Evolutionary conservation across 1,284 basidiomycete genomes (phyloP), one percentile per base, ranked within the genome.

Genomic region (Phellinidium pouzarii): DNA sequence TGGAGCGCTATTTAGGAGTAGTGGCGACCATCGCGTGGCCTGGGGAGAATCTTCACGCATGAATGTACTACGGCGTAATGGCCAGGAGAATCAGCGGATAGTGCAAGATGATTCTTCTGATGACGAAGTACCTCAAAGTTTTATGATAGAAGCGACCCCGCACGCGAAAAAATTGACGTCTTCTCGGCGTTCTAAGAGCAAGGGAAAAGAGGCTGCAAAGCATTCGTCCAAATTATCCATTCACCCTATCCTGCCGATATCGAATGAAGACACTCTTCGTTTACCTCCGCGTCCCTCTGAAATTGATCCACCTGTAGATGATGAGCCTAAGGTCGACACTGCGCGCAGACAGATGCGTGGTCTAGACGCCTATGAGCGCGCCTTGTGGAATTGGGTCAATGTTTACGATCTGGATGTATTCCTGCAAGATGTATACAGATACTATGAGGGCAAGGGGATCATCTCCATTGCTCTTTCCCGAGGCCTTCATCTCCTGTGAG

Each of bases 331-430:
- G 20, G 25, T 25, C 8, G 40, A 57, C 23, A 23, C 23, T 11
- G 44, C 47, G 22, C 55, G 48, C 25, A 57, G 72, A 58, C 73
- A 71, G 51, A 78, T 84, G 76, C 75, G 79, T 44, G 88, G 90
- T 2, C 65, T 94, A 53, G 87, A 91, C 62, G 83, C 82, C 12
- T 86, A 91, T 65, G 92, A 97, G 67, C 83, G 83, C 59, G 95
- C 95, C 0, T 66, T 98, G 41, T 99, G 96, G 96, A 88, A 91
- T 58, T 99, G 96, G 96, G 92, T 96, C 57, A 99, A 99, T 65
- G 91, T 98, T 6, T 91, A 92, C 64, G 95, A 99, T 65, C 77
- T 99, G 37, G 95, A 99, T 64, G 84, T 82, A 5, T 99, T 96
- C 68, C 70, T 99, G 27, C 91, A 95, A 71, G 92, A 97, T 61